These are phyloP conservation scores for Guadua angustifolia DNA, from an alignment of 176 grass and related monocot genomes.

Conservation along the genomic window DNA sequence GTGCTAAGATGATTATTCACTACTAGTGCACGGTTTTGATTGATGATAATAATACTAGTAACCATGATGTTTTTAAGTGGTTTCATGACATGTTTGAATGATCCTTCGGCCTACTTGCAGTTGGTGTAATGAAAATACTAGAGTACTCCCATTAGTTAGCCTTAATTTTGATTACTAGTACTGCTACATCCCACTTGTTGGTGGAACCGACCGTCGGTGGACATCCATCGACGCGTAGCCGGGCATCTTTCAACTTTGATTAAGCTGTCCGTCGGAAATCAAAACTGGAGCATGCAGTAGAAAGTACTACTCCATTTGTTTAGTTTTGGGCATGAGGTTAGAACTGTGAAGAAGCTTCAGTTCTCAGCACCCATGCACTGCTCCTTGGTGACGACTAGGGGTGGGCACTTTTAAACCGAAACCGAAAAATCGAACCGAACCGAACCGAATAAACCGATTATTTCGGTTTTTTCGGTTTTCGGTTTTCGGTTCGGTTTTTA, in stretches of 20 bases:
- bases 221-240: not conserved
- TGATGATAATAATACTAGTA: not conserved
- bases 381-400: not conserved
- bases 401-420: too few species aligned
- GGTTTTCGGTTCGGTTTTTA: too few species aligned
- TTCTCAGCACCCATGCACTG: not conserved
- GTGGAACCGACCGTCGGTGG: not conserved
- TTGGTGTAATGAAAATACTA: not conserved
- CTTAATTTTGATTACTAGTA: not conserved
- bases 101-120: not conserved
- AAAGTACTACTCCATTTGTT: not conserved
- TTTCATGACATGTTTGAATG: not conserved
- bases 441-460: too few species aligned
- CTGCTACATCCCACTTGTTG: not conserved
- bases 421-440: too few species aligned
- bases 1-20: too few species aligned
- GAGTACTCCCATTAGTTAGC: not conserved
- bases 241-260: conserved; percentile 16
- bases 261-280: not conserved
- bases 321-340: not conserved
- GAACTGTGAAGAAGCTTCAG: not conserved
- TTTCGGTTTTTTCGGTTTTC: too few species aligned
- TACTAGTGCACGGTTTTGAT: not conserved
- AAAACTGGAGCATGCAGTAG: too few species aligned
- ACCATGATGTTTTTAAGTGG: not conserved